Evolutionary conservation across 805 yeast species (phyloP).

Genomic region (Myxozyma neglecta): DNA sequence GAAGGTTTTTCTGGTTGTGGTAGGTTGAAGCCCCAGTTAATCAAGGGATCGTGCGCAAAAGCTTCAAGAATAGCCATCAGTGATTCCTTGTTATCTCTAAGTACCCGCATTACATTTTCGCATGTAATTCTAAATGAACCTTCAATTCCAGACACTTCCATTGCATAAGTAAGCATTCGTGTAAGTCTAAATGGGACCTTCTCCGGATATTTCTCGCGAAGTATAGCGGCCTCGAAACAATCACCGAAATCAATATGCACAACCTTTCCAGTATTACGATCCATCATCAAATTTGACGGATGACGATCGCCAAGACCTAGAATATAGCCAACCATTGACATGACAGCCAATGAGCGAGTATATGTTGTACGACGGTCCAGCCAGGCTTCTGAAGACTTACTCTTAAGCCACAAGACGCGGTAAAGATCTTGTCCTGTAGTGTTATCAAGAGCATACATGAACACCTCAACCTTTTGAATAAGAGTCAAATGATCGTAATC

Average conservation of each 20-base stretch:
- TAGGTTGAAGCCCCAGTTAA: conserved; percentile 85
- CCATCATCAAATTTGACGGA: conserved; percentile 95
- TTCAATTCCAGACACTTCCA: conserved; percentile 98
- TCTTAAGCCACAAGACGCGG: conserved; percentile 93
- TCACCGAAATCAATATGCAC: conserved; percentile 98
- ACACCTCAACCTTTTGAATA: conserved; percentile 92
- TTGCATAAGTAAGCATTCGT: conserved; percentile 94
- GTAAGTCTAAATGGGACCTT: conserved; percentile 97
- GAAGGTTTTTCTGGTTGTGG: conserved; percentile 22
- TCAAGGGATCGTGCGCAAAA: conserved; percentile 96
- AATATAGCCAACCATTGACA: conserved; percentile 98
- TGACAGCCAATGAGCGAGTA: conserved; percentile 92
- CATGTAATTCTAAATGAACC: conserved; percentile 96
- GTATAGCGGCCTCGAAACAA: conserved; percentile 96
- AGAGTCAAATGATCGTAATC: conserved; percentile 87
- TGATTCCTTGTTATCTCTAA: conserved; percentile 92
- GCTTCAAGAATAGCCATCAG: conserved; percentile 98
- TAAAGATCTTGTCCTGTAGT: conserved; percentile 95
- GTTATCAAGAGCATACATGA: conserved; percentile 91
- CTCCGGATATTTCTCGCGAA: conserved; percentile 96
- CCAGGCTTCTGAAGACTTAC: conserved; percentile 97
- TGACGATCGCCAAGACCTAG: conserved; percentile 97
- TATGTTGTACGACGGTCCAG: conserved; percentile 94
- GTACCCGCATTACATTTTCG: conserved; percentile 93
- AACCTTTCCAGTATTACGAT: conserved; percentile 90